Conservation (phyloP, 768 basidiomycete genomes). For the Clitopilus hobsonii region DNA sequence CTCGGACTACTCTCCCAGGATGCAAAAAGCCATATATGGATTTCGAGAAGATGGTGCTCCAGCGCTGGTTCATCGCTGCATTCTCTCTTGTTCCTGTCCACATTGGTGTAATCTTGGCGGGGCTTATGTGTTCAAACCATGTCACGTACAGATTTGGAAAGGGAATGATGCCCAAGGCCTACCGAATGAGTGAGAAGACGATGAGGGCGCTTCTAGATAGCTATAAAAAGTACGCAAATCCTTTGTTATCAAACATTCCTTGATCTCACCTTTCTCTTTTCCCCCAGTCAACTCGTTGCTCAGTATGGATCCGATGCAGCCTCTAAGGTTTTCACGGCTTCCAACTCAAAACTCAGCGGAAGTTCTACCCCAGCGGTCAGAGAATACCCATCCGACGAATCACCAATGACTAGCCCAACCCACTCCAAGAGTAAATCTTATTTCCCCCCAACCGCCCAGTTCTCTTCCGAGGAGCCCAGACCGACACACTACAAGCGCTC, state of each 20-base stretch:
- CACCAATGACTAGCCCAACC: not conserved
- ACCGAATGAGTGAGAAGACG: conserved; percentile 61
- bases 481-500: not conserved
- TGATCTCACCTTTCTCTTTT: conserved; percentile 3
- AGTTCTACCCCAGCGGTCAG: conserved; percentile 15
- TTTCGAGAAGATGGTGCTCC: conserved; percentile 50
- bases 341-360: conserved; percentile 41
- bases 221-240: conserved; percentile 58
- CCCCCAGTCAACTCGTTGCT: conserved; percentile 56
- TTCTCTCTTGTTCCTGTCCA: conserved; percentile 70
- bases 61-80: conserved; percentile 57
- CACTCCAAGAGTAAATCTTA: not conserved
- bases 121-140: conserved; percentile 72
- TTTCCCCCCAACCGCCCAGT: not conserved
- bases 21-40: conserved; percentile 64
- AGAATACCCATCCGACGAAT: not conserved
- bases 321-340: conserved; percentile 51
- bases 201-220: conserved; percentile 84
- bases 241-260: not conserved
- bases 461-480: not conserved
- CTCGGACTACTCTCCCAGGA: conserved; percentile 64
- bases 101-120: conserved; percentile 55
- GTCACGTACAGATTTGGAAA: conserved; percentile 86
- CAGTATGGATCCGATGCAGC: conserved; percentile 62
- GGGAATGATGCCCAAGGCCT: conserved; percentile 84